Conservation (phyloP, 805 yeast species). For the Candida loeiensis region DNA sequence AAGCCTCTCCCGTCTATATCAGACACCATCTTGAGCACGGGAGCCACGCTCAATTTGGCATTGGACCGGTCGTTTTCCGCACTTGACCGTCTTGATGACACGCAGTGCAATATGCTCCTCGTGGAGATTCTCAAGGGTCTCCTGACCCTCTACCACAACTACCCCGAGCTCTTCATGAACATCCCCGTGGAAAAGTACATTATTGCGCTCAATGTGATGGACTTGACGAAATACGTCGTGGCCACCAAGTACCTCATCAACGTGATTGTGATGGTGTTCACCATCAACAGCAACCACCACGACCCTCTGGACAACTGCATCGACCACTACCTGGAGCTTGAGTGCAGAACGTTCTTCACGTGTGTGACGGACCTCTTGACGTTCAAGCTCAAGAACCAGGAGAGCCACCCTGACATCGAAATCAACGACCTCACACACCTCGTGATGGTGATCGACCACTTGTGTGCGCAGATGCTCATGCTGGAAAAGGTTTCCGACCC, state of each 20-base stretch:
- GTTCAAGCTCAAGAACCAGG: slow-evolving; percentile 3
- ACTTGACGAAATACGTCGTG: slow-evolving; percentile 4
- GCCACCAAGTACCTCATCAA: slow-evolving; percentile 10
- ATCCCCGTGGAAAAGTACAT: slow-evolving; percentile 4
- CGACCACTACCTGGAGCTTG: slow-evolving; percentile 3
- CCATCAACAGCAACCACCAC: slow-evolving; percentile 5
- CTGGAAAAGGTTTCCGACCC: background rate
- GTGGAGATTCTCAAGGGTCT: slow-evolving; percentile 25
- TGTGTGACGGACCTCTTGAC: slow-evolving; percentile 9
- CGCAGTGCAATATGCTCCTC: slow-evolving; percentile 5
- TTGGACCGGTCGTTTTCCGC: slow-evolving; percentile 16
- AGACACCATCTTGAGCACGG: background rate
- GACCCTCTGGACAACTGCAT: slow-evolving; percentile 4
- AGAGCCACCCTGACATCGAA: slow-evolving; percentile 7
- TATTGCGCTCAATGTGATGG: slow-evolving; percentile 4
- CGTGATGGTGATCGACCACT: slow-evolving; percentile 10
- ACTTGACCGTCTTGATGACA: slow-evolving; percentile 11
- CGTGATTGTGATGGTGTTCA: slow-evolving; percentile 9
- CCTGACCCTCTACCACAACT: slow-evolving; percentile 24
- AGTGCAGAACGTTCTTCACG: slow-evolving; percentile 7
- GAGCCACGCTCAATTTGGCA: slow-evolving; percentile 9
- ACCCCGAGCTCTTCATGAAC: slow-evolving; percentile 5
- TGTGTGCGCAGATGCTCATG: slow-evolving; percentile 5
- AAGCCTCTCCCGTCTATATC: background rate
- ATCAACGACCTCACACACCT: slow-evolving; percentile 11